Conservation (phyloP, 1,284 basidiomycete species). For the Pholiota adiposa region DNA sequence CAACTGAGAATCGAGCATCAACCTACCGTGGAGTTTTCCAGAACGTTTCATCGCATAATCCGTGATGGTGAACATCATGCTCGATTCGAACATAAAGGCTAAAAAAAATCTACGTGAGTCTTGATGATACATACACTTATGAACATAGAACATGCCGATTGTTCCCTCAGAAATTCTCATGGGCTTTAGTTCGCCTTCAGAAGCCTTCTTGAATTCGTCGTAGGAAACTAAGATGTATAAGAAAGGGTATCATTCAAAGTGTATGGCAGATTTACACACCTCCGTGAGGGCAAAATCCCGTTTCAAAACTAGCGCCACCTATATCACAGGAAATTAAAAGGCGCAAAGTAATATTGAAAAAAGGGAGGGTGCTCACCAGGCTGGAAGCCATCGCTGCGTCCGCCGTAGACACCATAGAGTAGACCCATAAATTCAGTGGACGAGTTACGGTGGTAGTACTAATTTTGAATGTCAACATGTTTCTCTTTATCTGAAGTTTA, state of each 20-base stretch:
- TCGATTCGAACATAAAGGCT: constrained; percentile 72
- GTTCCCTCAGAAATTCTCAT: constrained; percentile 56
- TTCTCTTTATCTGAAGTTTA: neutral
- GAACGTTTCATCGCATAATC: constrained; percentile 64
- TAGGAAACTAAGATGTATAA: constrained; percentile 46
- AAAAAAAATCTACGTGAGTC: neutral
- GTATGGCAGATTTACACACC: constrained; percentile 38
- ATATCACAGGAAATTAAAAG: neutral
- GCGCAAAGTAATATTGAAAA: too few species aligned
- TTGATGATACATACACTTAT: neutral
- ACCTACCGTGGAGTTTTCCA: constrained; percentile 57
- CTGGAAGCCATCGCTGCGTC: constrained; percentile 61
- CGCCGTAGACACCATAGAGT: constrained; percentile 61
- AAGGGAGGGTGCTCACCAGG: constrained; percentile 39
- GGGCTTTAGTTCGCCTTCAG: constrained; percentile 53
- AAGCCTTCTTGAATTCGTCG: constrained; percentile 58
- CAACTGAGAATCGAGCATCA: neutral
- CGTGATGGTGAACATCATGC: constrained; percentile 63
- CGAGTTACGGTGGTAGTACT: constrained; percentile 71
- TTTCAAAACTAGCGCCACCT: constrained; percentile 60
- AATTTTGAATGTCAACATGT: neutral
- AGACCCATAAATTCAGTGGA: constrained; percentile 66
- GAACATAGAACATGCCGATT: constrained; percentile 44
- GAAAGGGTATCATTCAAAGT: neutral
- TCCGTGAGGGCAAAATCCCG: constrained; percentile 65